Evolutionary conservation across 192 early-diverging fungal species (phyloP), one percentile per base, ranked within the genome.

Genomic region (Gonapodya sp.): DNA sequence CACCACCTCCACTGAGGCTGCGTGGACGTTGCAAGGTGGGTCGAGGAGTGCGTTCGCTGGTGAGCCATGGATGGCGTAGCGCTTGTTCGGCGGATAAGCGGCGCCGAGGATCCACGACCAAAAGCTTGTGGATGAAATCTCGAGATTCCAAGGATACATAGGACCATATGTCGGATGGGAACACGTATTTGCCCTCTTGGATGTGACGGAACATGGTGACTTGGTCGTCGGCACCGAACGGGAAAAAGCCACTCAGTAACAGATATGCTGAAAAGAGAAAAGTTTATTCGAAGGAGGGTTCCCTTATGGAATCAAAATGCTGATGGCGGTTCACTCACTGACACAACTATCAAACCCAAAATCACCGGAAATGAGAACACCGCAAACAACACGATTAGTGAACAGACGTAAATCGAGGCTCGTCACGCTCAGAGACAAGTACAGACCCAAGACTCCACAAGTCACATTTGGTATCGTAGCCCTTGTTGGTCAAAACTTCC

Each of bases 41-140:
- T 8, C 46, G 46, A 16, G 46, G 46, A 24, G 46, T 64, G 8
- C 46, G 46, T 64, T 64, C 46, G 8, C 24, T 64, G 8, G 46
- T 24, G 81, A 77, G 79, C 92, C 92, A 92, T 16, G 86, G 83
- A 36, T 91, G 91, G 24, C 74, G 46, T 35, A 93, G 86, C 0
- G 88, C 91, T 34, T 83, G 73, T 2, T 89, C 84, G 1, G 88
- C 87, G 1, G 87, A 86, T 85, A 88, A 87, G 46, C 92, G 88
- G 78, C 85, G 75, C 1, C 31, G 33, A 0, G 90, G 88, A 73
- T 89, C 72, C 81, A 34, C 83, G 18, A 88, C 86, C 35, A 95
- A 82, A 24, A 93, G 84, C 64, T 85, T 83, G 73, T 91, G 88
- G 79, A 95, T 93, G 80, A 95, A 90, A 82, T 91, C 88, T 83